These are phyloP conservation scores for Anthracocystis setariae DNA, from an alignment of 1,284 basidiomycete species.

Conservation along the genomic window DNA sequence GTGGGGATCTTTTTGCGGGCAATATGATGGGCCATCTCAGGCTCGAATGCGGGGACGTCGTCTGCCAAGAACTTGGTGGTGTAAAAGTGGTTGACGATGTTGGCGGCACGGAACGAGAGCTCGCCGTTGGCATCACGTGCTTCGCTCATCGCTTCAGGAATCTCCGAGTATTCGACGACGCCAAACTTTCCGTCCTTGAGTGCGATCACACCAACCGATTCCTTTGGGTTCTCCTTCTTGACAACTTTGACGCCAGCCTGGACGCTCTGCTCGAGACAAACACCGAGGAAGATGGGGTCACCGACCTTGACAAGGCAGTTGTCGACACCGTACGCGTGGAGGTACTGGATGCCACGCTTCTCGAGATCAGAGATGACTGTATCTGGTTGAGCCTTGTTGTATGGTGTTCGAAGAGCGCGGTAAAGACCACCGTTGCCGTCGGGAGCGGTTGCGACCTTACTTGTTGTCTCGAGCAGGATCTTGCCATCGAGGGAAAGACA, in stretches of 20 bases:
- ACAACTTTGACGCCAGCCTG: constrained; percentile 97
- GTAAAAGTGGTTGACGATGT: constrained; percentile 99
- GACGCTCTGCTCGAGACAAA: constrained; percentile 83
- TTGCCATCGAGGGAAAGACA: constrained; percentile 94
- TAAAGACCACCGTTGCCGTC: constrained; percentile 98
- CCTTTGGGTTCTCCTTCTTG: constrained; percentile 83
- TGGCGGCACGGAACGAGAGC: constrained; percentile 90
- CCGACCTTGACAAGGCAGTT: constrained; percentile 98
- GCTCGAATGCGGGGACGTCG: constrained; percentile 81
- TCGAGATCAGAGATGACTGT: constrained; percentile 87
- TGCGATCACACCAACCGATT: constrained; percentile 95
- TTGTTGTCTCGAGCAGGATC: constrained; percentile 83
- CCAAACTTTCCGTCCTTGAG: constrained; percentile 81
- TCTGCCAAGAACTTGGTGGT: constrained; percentile 84
- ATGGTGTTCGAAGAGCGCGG: constrained; percentile 83
- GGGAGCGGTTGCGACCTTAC: constrained; percentile 87
- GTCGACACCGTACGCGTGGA: constrained; percentile 97
- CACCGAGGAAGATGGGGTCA: constrained; percentile 95
- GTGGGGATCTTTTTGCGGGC: constrained; percentile 96
- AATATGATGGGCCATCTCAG: constrained; percentile 93
- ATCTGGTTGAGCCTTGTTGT: constrained; percentile 70
- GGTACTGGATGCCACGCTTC: constrained; percentile 81
- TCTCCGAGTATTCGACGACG: constrained; percentile 98
- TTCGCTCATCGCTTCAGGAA: constrained; percentile 85
- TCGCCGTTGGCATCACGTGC: constrained; percentile 74